These are phyloP conservation scores for Amorphotheca resinae DNA, from an alignment of 495 filamentous ascomycete genomes.

Conservation along the genomic window DNA sequence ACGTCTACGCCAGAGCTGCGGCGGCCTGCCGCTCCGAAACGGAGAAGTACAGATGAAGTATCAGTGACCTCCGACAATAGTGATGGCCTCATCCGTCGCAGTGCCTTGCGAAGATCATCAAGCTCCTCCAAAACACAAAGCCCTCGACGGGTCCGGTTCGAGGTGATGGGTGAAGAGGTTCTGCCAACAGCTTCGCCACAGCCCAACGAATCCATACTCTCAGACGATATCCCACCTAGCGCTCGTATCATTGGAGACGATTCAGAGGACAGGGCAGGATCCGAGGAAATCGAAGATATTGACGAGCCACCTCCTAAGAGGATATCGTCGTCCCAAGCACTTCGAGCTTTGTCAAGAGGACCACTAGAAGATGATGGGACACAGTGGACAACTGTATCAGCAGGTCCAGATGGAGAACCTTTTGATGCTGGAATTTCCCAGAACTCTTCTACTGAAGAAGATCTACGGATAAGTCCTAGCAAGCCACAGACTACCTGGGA, in stretches of 20 bases:
- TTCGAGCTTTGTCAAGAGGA: conserved; percentile 19
- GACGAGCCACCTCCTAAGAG: conserved; percentile 16
- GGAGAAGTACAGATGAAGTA: conserved; percentile 17
- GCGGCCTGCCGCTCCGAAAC: conserved; percentile 8
- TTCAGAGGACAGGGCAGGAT: conserved; percentile 12
- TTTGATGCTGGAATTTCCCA: not conserved
- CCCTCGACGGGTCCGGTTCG: conserved; percentile 41
- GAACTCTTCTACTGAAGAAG: not conserved
- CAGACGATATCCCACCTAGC: not conserved
- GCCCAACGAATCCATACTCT: conserved; percentile 12
- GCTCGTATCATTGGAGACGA: not conserved
- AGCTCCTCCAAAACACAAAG: conserved; percentile 30
- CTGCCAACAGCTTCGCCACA: conserved; percentile 35
- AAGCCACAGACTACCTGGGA: not conserved
- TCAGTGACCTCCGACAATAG: conserved; percentile 32
- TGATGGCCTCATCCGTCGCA: conserved; percentile 28
- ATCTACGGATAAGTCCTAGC: not conserved
- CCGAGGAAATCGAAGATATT: conserved; percentile 17
- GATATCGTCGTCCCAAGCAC: conserved; percentile 20
- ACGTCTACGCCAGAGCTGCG: conserved; percentile 4
- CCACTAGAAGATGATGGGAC: conserved; percentile 22
- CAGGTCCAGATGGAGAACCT: conserved; percentile 17
- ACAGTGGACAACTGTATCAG: conserved; percentile 21
- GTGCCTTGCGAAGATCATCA: conserved; percentile 37
- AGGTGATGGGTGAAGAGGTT: conserved; percentile 38